Percentiles rank a stretch among this genome's conserved stretches.
phyloP scores from a whole-genome alignment of 2,329 filamentous ascomycete genomes.

The Cordyceps tenuipes region DNA sequence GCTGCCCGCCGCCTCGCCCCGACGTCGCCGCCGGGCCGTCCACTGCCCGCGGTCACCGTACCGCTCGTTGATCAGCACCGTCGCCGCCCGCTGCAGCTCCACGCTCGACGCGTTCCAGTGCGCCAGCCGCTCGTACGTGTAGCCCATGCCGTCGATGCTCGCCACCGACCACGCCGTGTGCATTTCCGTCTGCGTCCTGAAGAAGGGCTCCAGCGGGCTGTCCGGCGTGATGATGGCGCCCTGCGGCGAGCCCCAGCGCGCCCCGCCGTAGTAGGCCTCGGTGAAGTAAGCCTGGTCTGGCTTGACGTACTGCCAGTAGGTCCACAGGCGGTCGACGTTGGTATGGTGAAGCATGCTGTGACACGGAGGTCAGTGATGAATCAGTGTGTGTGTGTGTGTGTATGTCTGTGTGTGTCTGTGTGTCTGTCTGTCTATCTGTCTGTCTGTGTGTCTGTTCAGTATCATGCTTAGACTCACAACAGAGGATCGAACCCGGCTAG shows the following conservation, averaged over 20 bases:
- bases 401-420: too few species aligned
- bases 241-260: constrained; percentile 25
- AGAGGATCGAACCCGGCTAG: constrained; percentile 29
- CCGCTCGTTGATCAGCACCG: constrained; percentile 14
- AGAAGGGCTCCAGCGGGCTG: constrained; percentile 36
- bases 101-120: constrained; percentile 13
- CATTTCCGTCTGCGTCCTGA: constrained; percentile 22
- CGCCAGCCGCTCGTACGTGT: constrained; percentile 16
- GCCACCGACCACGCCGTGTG: constrained; percentile 24
- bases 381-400: too few species aligned
- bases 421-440: too few species aligned
- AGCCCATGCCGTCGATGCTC: constrained; percentile 15
- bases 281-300: constrained; percentile 21
- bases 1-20: background rate
- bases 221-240: constrained; percentile 26
- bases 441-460: too few species aligned
- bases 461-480: constrained; percentile 17
- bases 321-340: constrained; percentile 51
- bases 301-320: constrained; percentile 33
- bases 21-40: background rate
- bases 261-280: constrained; percentile 17
- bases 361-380: background rate
- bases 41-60: constrained; percentile 6
- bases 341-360: constrained; percentile 30
- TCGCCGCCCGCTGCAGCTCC: constrained; percentile 11